These are phyloP conservation scores for Mortierella sp. DNA, from an alignment of 371 early-diverging fungal genomes.

Conservation along the genomic window DNA sequence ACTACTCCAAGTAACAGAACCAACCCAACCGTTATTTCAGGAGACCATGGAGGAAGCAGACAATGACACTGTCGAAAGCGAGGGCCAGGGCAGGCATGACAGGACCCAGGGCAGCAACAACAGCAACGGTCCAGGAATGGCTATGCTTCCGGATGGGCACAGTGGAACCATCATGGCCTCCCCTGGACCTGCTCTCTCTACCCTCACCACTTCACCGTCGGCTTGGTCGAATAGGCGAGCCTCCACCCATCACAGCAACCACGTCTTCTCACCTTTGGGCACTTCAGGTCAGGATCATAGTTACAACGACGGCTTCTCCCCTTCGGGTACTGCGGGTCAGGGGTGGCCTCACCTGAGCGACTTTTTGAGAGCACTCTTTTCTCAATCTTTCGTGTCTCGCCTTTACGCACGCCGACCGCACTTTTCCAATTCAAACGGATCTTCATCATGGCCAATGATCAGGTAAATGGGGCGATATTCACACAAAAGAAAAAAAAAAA, in stretches of 20 bases:
- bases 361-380: constrained; percentile 14
- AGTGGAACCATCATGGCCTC: constrained; percentile 37
- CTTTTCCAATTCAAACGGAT: constrained; percentile 4
- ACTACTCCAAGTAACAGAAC: too few relatives aligned
- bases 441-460: constrained; percentile 23
- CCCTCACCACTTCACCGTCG: constrained; percentile 2
- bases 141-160: constrained; percentile 11
- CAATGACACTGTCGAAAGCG: too few relatives aligned
- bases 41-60: too few relatives aligned
- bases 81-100: too few relatives aligned
- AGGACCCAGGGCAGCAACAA: too few relatives aligned
- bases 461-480: constrained; percentile 9
- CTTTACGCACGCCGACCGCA: constrained; percentile 35
- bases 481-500: background rate
- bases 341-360: constrained; percentile 17
- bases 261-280: too few relatives aligned
- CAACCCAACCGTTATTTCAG: too few relatives aligned
- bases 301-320: background rate
- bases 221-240: too few relatives aligned
- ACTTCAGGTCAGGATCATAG: background rate
- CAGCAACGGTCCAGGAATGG: background rate
- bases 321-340: background rate
- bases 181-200: constrained; percentile 25
- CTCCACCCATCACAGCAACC: background rate
- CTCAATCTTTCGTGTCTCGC: constrained; percentile 37